Conservation (phyloP, 164 flowering plant species). For the Platanus orientalis region DNA sequence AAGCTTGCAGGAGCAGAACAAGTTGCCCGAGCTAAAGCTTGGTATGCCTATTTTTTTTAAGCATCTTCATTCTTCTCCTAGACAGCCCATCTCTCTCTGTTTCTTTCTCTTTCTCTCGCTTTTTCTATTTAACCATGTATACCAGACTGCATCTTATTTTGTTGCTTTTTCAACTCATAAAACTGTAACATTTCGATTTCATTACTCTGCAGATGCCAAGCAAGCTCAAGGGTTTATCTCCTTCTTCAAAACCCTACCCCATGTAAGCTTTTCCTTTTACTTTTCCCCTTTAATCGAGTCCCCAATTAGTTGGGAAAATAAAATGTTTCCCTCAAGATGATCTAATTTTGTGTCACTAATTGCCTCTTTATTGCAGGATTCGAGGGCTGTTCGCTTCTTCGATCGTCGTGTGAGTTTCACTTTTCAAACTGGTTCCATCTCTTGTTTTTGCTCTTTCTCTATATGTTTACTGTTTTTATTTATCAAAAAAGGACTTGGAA, state of each 20-base stretch:
- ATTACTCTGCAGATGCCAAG: constrained; percentile 57
- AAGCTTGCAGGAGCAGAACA: constrained; percentile 48
- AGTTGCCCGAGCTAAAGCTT: constrained; percentile 90
- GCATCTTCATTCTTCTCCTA: no score
- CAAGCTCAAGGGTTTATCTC: constrained; percentile 98
- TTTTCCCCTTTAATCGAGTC: not conserved
- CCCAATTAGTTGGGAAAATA: not conserved
- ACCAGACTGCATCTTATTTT: not conserved
- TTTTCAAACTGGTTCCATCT: not conserved
- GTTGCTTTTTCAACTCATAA: not conserved
- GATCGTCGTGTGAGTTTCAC: constrained; percentile 81
- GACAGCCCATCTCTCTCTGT: no score
- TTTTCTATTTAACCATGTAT: no score
- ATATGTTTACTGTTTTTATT: not conserved
- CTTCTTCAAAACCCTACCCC: constrained; percentile 81
- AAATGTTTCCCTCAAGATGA: not conserved
- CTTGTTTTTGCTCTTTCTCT: not conserved
- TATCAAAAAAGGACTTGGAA: not conserved
- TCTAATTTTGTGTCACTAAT: constrained; percentile 5
- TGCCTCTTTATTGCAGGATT: constrained; percentile 47
- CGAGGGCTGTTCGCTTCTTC: constrained; percentile 82
- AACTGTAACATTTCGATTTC: not conserved
- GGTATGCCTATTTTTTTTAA: no score
- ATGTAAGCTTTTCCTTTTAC: constrained; percentile 32
- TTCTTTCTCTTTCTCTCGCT: constrained; percentile 21